Percentiles rank a stretch among this genome's conserved stretches.
Evolutionary conservation across 306 rosid species (phyloP).

Genomic region (Acmispon strigosus): DNA sequence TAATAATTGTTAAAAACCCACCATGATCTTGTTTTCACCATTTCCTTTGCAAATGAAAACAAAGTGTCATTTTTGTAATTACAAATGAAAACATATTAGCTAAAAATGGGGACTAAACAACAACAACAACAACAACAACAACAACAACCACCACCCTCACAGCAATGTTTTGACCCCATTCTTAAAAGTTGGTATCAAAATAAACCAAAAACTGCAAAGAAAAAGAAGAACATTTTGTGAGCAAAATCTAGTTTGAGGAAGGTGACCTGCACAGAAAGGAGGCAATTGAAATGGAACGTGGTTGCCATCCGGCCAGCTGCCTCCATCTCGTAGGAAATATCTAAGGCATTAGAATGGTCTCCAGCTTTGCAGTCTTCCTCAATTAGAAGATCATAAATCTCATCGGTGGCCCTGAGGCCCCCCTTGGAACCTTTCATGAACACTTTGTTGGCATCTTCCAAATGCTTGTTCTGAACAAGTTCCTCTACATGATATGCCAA

Average conservation of each 20-base stretch:
- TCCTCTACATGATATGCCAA: conserved; percentile 44
- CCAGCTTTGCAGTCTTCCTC: conserved; percentile 74
- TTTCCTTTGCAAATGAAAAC: neutral
- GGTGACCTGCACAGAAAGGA: conserved; percentile 86
- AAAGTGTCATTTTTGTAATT: neutral
- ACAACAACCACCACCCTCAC: neutral
- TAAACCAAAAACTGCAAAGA: neutral
- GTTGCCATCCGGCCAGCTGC: conserved; percentile 97
- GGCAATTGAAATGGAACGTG: conserved; percentile 84
- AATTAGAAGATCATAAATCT: conserved; percentile 71
- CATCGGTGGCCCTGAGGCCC: conserved; percentile 74
- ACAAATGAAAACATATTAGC: neutral
- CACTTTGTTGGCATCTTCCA: conserved; percentile 81
- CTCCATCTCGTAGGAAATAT: conserved; percentile 87
- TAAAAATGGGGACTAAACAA: neutral
- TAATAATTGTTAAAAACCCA: neutral
- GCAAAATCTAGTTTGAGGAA: conserved; percentile 8
- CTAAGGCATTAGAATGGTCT: conserved; percentile 89
- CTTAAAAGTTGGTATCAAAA: neutral
- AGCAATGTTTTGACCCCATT: neutral
- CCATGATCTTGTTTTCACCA: neutral
- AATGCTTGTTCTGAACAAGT: conserved; percentile 55
- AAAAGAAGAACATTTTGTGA: neutral
- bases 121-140: neutral
- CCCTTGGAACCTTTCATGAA: conserved; percentile 82